Conservation (phyloP, 192 early-diverging fungal genomes). For the Helicostylum pulchrum region DNA sequence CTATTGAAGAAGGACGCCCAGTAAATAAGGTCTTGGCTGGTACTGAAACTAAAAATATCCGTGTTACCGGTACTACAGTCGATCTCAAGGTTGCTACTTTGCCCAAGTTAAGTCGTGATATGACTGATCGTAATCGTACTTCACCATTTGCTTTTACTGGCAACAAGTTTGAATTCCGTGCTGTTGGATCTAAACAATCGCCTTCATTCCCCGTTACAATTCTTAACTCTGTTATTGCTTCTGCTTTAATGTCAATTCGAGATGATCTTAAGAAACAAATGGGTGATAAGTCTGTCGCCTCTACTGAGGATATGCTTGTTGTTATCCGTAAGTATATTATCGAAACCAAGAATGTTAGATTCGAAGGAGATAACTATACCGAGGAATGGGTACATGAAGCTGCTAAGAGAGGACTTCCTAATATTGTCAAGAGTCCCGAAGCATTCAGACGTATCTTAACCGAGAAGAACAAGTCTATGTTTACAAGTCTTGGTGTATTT, state of each 20-base stretch:
- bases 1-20: constrained; percentile 84
- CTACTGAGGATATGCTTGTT: constrained; percentile 82
- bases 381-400: constrained; percentile 93
- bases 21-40: constrained; percentile 78
- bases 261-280: constrained; percentile 75
- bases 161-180: constrained; percentile 99
- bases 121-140: constrained; percentile 99
- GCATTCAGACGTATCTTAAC: constrained; percentile 84
- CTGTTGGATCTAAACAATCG: constrained; percentile 97
- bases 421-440: constrained; percentile 87
- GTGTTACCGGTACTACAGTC: constrained; percentile 89
- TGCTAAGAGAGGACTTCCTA: constrained; percentile 90
- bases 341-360: constrained; percentile 80
- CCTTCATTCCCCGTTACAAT: constrained; percentile 94
- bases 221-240: constrained; percentile 89
- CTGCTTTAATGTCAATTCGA: constrained; percentile 71
- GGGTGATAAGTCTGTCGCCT: constrained; percentile 75
- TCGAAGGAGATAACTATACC: constrained; percentile 98
- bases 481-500: constrained; percentile 82
- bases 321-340: constrained; percentile 87
- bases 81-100: constrained; percentile 94
- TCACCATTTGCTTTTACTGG: constrained; percentile 99
- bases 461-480: constrained; percentile 66
- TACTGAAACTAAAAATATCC: constrained; percentile 80
- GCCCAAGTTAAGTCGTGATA: constrained; percentile 88